Evolutionary conservation across 2,329 filamentous ascomycete species (phyloP).

Genomic region (Arachnomyces sp.): DNA sequence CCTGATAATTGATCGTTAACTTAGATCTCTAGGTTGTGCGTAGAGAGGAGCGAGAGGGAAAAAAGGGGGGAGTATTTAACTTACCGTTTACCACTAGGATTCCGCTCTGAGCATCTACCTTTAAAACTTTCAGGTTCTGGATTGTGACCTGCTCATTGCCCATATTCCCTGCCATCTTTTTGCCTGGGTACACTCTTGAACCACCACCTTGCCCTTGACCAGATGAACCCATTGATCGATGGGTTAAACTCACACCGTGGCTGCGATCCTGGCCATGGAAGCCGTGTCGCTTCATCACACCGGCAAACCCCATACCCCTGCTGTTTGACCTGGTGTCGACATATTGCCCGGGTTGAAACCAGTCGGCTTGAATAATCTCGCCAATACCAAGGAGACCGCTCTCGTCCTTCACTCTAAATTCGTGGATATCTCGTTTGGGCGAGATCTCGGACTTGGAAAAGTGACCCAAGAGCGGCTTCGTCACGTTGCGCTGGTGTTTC

Average conservation of each 20-base stretch:
- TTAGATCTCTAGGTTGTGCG: constrained; percentile 1
- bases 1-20: constrained; percentile 32
- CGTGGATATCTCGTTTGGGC: constrained; percentile 74
- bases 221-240: constrained; percentile 83
- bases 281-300: constrained; percentile 95
- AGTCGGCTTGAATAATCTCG: constrained; percentile 68
- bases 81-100: constrained; percentile 79
- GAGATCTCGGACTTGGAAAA: constrained; percentile 74
- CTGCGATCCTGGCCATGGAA: constrained; percentile 82
- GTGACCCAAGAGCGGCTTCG: constrained; percentile 78
- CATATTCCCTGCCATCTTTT: constrained; percentile 98
- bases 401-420: constrained; percentile 76
- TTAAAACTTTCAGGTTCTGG: constrained; percentile 83
- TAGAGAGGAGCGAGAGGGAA: not conserved
- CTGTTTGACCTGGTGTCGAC: constrained; percentile 75
- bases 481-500: constrained; percentile 66
- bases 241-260: constrained; percentile 92
- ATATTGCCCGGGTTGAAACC: constrained; percentile 85
- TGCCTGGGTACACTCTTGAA: constrained; percentile 85
- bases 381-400: constrained; percentile 70
- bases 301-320: constrained; percentile 86
- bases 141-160: constrained; percentile 80
- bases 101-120: constrained; percentile 79
- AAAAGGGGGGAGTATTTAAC: constrained; percentile 11
- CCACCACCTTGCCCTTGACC: constrained; percentile 88